Base-by-base conservation (phyloP, 129 eudicot species). In the Lonicera japonica region DNA sequence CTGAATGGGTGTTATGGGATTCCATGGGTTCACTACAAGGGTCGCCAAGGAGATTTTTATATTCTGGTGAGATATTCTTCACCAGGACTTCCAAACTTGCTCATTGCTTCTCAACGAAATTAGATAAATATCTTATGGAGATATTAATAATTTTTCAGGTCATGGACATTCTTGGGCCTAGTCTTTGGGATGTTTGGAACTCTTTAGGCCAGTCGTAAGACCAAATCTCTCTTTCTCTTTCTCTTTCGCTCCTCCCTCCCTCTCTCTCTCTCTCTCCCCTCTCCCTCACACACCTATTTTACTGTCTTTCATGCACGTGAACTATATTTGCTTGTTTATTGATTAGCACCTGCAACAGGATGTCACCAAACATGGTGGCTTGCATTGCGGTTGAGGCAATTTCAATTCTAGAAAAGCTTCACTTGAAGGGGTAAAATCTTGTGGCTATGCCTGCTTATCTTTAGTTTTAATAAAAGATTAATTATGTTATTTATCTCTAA, bases 111-210 rank as follows among this genome's bases (percentile, higher is more conserved):
- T 21, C 12, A 23, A 24, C 46, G 25, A 61, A 58, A 21, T 64
- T 50, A 55, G 45, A 29, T 43, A 20, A 54, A 15, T 60, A 13
- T 56, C 17, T 17, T 80, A 63, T 51, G 50, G 45, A 48, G 54
- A 50, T 4, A 25, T 22, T 54, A 7, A 48, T 46, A 18, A 50
- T 21, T 66, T 66, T 70, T 45, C 80, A 94, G 99, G 90, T 94
- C 64, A 94, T 94, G 99, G 99, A 94, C 77, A 94, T 94, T 72
- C 96, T 94, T 71, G 99, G 99, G 66, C 99, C 96, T 25, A 94
- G 99, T 79, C 95, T 94, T 67, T 94, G 99, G 99, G 99, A 94
- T 77, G 92, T 94, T 43, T 94, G 96, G 99, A 94, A 94, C 71
- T 78, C 96, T 25, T 77, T 94, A 67, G 99, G 99, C 81, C 99